Conservation (phyloP, 176 grass and related monocot species). For the Avena insularis region DNA sequence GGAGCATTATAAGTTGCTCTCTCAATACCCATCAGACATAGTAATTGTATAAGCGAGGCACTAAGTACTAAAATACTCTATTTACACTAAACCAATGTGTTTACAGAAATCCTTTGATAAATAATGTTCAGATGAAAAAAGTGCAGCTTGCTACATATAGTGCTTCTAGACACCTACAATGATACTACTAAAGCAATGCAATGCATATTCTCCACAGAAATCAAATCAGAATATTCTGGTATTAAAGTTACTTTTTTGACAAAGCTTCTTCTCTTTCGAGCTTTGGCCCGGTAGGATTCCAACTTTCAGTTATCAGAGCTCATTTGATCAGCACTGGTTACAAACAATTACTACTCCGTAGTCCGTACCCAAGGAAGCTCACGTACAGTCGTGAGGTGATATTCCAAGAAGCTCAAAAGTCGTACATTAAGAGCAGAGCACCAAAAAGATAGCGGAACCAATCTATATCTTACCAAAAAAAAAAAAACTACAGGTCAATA, state of each 20-base stretch:
- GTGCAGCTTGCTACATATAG: not conserved
- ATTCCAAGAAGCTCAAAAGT: not conserved
- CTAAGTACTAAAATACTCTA: not conserved
- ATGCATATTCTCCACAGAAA: not conserved
- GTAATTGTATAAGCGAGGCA: not conserved
- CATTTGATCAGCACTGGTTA: not conserved
- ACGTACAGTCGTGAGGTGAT: not conserved
- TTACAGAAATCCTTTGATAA: not conserved
- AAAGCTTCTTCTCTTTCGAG: not conserved
- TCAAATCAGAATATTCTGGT: constrained; percentile 29
- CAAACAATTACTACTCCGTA: not conserved
- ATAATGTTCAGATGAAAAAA: not conserved
- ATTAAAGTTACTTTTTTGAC: constrained; percentile 33
- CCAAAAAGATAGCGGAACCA: not conserved
- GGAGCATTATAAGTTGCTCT: not conserved
- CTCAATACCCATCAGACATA: not conserved
- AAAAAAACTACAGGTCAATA: not conserved
- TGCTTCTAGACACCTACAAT: not conserved
- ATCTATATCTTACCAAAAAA: not conserved
- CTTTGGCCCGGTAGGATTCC: not conserved
- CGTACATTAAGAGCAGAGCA: not conserved
- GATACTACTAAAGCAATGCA: not conserved
- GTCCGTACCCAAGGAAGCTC: not conserved
- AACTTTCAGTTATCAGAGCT: not conserved
- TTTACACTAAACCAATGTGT: not conserved